phyloP scores from a whole-genome alignment of 1,139 yeast species.

The Martiniozyma asiatica region DNA sequence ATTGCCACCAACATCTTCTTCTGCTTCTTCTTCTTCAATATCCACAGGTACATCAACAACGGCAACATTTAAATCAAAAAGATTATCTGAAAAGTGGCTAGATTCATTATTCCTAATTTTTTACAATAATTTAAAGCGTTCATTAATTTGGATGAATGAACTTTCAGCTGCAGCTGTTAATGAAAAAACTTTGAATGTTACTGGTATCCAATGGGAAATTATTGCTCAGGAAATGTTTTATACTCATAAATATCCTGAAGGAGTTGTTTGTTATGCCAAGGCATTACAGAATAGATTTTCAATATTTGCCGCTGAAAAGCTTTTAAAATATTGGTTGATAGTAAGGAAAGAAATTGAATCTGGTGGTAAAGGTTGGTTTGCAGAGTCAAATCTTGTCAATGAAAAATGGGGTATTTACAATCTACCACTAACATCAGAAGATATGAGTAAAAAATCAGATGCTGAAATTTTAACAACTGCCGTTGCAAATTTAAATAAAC shows the following conservation, averaged over 20 bases:
- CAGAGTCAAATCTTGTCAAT: background rate
- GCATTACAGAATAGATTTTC: conserved; percentile 69
- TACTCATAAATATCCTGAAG: conserved; percentile 68
- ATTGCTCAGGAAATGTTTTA: conserved; percentile 74
- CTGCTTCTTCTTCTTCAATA: conserved; percentile 6
- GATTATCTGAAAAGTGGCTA: conserved; percentile 91
- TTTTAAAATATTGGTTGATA: conserved; percentile 21
- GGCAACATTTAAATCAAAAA: conserved; percentile 60
- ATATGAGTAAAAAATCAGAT: conserved; percentile 8
- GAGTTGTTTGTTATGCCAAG: conserved; percentile 67
- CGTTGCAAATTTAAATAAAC: no score
- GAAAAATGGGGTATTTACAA: no score
- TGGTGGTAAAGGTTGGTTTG: conserved; percentile 5
- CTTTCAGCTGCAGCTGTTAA: conserved; percentile 8
- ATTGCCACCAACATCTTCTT: conserved; percentile 2
- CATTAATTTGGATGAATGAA: conserved; percentile 89
- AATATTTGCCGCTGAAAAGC: conserved; percentile 31
- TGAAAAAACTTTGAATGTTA: conserved; percentile 50
- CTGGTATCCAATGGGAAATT: conserved; percentile 89
- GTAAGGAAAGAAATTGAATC: no score
- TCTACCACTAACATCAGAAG: no score
- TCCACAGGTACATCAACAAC: conserved; percentile 13
- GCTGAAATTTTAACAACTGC: conserved; percentile 14
- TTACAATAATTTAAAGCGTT: conserved; percentile 80
- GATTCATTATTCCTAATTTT: conserved; percentile 79